A percentile compares a stretch with the other conserved stretches of the same genome.
Conservation (phyloP, 1,284 basidiomycete genomes). For the Irpex lacteus region DNA sequence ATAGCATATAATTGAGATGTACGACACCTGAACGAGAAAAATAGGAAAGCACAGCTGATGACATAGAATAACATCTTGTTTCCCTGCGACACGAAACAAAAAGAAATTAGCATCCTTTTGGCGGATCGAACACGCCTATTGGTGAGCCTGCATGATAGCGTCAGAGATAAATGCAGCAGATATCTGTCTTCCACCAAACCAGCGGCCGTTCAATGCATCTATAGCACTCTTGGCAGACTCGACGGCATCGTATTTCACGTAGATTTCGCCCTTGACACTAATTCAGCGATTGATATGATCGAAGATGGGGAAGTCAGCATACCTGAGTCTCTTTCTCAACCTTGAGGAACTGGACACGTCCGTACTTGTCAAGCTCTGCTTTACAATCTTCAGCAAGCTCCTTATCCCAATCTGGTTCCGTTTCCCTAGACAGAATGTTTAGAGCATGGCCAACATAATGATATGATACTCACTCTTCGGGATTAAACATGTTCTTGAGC, state of each 20-base stretch:
- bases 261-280: slow-evolving; percentile 87
- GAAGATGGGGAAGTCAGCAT: slow-evolving; percentile 20
- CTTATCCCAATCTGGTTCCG: slow-evolving; percentile 93
- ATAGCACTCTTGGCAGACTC: slow-evolving; percentile 83
- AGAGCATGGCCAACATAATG: slow-evolving; percentile 5
- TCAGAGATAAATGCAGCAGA: slow-evolving; percentile 86
- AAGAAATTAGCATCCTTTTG: slow-evolving; percentile 15
- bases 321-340: slow-evolving; percentile 94
- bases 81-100: slow-evolving; percentile 13
- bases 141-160: slow-evolving; percentile 89
- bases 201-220: slow-evolving; percentile 89
- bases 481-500: slow-evolving; percentile 95
- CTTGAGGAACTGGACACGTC: slow-evolving; percentile 83
- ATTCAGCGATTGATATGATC: neutral
- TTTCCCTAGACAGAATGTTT: slow-evolving; percentile 61
- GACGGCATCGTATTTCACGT: slow-evolving; percentile 84
- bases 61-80: slow-evolving; percentile 11
- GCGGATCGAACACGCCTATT: slow-evolving; percentile 37
- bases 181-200: slow-evolving; percentile 91
- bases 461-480: slow-evolving; percentile 75
- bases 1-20: slow-evolving; percentile 17
- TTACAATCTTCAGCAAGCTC: slow-evolving; percentile 97
- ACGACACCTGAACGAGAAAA: slow-evolving; percentile 13
- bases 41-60: slow-evolving; percentile 12
- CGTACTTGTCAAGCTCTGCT: slow-evolving; percentile 91